Percentiles rank a stretch among this genome's conserved stretches.
These are phyloP conservation scores for Geotrichum cucujoidarum DNA, from an alignment of 1,139 yeast species.

Conservation along the genomic window DNA sequence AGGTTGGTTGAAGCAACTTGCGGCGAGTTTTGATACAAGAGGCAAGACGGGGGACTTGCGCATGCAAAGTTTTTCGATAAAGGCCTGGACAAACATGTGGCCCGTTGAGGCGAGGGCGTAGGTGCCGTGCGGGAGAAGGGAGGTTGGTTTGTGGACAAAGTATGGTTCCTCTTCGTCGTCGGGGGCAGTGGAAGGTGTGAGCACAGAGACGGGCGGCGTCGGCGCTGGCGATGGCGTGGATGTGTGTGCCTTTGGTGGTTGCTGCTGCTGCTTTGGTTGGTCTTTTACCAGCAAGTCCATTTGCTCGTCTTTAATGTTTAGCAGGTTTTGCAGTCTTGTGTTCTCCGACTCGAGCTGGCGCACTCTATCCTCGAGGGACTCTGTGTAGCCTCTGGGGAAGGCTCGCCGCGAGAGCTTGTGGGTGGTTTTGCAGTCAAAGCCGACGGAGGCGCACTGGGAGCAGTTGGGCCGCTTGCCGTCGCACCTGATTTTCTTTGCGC, in stretches of 20 bases:
- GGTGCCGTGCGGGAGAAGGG: slow-evolving; percentile 31
- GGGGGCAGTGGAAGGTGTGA: neutral
- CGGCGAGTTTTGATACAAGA: slow-evolving; percentile 23
- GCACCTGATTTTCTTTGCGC: slow-evolving; percentile 68
- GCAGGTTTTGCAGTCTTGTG: slow-evolving; percentile 44
- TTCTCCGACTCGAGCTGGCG: slow-evolving; percentile 60
- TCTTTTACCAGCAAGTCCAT: slow-evolving; percentile 38
- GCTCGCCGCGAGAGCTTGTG: slow-evolving; percentile 67
- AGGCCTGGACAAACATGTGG: slow-evolving; percentile 30
- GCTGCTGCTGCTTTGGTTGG: too few species aligned
- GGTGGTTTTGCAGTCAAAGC: slow-evolving; percentile 68
- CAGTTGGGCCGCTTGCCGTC: slow-evolving; percentile 60
- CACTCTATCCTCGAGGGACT: slow-evolving; percentile 58
- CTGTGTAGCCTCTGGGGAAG: slow-evolving; percentile 72
- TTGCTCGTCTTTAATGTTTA: slow-evolving; percentile 61
- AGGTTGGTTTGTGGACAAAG: slow-evolving; percentile 29
- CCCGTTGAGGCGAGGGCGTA: slow-evolving; percentile 37
- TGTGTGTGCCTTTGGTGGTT: neutral
- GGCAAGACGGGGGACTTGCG: slow-evolving; percentile 26
- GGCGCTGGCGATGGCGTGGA: neutral
- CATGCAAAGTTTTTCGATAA: slow-evolving; percentile 29
- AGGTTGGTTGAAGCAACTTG: slow-evolving; percentile 13
- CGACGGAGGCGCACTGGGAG: slow-evolving; percentile 60
- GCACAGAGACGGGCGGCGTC: neutral
- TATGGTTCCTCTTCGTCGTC: slow-evolving; percentile 29